Conservation (phyloP, 2,329 filamentous ascomycete genomes). For the Parastagonospora avenae region DNA sequence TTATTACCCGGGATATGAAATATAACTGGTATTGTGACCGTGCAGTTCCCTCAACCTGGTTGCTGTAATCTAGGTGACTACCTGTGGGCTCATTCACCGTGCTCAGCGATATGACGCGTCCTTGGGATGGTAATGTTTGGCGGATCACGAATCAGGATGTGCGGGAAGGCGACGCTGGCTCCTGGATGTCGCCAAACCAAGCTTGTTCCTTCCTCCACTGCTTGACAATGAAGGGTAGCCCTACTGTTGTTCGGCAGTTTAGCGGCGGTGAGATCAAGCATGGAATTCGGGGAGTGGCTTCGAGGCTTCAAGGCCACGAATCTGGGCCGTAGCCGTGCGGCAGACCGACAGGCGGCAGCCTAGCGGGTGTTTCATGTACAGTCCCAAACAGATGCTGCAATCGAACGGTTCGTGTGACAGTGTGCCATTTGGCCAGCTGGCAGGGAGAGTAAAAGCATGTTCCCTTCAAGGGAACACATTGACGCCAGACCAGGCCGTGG, state of each 20-base stretch:
- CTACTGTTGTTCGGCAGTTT: not conserved
- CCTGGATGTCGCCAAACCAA: no score
- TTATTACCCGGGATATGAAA: not conserved
- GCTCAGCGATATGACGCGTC: no score
- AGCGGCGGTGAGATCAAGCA: constrained; percentile 5
- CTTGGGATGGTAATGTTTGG: not conserved
- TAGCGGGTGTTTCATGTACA: constrained; percentile 25
- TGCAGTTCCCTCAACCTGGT: constrained; percentile 3
- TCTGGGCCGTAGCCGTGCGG: constrained; percentile 3
- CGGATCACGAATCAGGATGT: not conserved
- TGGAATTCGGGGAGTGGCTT: not conserved
- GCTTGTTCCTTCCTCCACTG: no score
- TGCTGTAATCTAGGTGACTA: not conserved
- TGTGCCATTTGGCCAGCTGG: constrained; percentile 11
- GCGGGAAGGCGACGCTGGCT: not conserved
- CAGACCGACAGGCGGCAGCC: constrained; percentile 10
- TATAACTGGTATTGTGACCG: not conserved
- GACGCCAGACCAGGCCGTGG: constrained; percentile 2
- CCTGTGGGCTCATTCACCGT: not conserved
- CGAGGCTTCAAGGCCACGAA: not conserved
- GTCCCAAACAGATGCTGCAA: constrained; percentile 11
- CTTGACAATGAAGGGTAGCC: not conserved
- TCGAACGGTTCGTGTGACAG: constrained; percentile 13
- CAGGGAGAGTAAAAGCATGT: constrained; percentile 3
- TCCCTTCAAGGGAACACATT: not conserved